Percentiles rank a stretch among this genome's conserved stretches.
Evolutionary conservation across 148 eudicot species (phyloP).

Genomic region (Rhododendron ferrugineum): DNA sequence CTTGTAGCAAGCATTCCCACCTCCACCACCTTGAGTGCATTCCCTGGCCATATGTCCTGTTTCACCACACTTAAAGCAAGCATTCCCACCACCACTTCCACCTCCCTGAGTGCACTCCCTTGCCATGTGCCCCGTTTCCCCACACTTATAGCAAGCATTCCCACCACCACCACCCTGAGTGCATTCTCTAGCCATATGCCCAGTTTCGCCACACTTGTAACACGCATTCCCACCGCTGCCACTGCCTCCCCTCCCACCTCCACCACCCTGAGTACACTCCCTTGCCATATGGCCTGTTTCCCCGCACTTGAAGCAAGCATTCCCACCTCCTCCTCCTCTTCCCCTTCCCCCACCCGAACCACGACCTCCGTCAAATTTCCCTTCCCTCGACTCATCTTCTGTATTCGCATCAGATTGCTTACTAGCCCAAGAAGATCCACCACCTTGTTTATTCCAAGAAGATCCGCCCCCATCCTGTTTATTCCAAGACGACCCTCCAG

Average conservation of each 20-base stretch:
- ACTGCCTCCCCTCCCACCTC: constrained; percentile 43
- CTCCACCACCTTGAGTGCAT: constrained; percentile 2
- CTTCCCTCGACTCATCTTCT: constrained; percentile 12
- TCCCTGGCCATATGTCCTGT: constrained; percentile 10
- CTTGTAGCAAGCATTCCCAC: background rate
- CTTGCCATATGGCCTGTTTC: constrained; percentile 36
- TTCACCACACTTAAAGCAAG: constrained; percentile 10
- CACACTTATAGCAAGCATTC: constrained; percentile 6
- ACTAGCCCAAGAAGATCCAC: constrained; percentile 15
- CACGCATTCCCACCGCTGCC: constrained; percentile 17
- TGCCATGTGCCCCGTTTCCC: constrained; percentile 5
- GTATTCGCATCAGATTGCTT: constrained; percentile 13
- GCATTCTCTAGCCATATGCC: constrained; percentile 32
- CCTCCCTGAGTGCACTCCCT: constrained; percentile 7
- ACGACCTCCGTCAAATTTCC: constrained; percentile 22
- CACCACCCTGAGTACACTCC: constrained; percentile 23
- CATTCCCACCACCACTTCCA: constrained; percentile 1
- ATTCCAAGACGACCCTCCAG: constrained; percentile 1
- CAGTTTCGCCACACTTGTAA: constrained; percentile 30
- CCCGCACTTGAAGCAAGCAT: constrained; percentile 15
- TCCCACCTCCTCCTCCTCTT: constrained; percentile 26
- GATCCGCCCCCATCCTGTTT: constrained; percentile 7
- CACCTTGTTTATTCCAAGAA: constrained; percentile 18
- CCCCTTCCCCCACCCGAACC: constrained; percentile 44
- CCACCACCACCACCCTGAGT: constrained; percentile 13